A percentile compares a stretch with the other conserved stretches of the same genome.
Conservation (phyloP, 1,284 basidiomycete genomes). For the Rhodotorula sp. region DNA sequence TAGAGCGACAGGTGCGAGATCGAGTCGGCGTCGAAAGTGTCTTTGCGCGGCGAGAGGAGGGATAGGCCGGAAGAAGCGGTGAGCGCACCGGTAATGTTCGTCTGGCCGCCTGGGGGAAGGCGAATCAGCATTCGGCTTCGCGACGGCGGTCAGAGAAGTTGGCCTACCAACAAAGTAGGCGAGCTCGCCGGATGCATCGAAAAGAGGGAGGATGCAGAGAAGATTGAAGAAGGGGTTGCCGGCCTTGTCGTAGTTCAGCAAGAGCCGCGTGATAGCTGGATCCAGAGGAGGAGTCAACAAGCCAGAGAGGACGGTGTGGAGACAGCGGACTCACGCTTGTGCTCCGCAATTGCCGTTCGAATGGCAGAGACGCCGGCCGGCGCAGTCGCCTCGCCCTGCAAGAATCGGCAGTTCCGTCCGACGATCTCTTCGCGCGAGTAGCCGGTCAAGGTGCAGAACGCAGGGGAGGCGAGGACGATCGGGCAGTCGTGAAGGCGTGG, state of each 20-base stretch:
- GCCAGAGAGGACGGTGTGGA: neutral
- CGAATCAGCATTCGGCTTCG: neutral
- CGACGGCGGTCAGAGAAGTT: neutral
- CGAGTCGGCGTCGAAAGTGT: neutral
- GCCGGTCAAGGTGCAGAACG: slow-evolving; percentile 40
- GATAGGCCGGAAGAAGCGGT: slow-evolving; percentile 9
- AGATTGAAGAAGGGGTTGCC: slow-evolving; percentile 45
- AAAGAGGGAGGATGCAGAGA: slow-evolving; percentile 44
- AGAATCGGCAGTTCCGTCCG: slow-evolving; percentile 44
- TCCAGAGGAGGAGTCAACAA: neutral
- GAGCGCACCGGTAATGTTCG: slow-evolving; percentile 28
- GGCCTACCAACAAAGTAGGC: slow-evolving; percentile 38
- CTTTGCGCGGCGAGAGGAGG: neutral
- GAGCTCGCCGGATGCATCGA: slow-evolving; percentile 36
- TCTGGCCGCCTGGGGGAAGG: slow-evolving; percentile 22
- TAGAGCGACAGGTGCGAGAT: neutral
- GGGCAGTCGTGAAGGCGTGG: slow-evolving; percentile 40
- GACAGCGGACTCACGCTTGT: neutral
- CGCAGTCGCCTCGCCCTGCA: slow-evolving; percentile 39
- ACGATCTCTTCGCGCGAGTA: slow-evolving; percentile 41
- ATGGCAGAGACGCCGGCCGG: slow-evolving; percentile 30
- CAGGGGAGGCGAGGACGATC: slow-evolving; percentile 42
- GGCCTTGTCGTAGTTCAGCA: slow-evolving; percentile 44
- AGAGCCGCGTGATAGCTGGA: slow-evolving; percentile 31
- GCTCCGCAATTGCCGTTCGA: slow-evolving; percentile 29